phyloP scores from a whole-genome alignment of 768 basidiomycete species.

The Rhodotorula graminis region DNA sequence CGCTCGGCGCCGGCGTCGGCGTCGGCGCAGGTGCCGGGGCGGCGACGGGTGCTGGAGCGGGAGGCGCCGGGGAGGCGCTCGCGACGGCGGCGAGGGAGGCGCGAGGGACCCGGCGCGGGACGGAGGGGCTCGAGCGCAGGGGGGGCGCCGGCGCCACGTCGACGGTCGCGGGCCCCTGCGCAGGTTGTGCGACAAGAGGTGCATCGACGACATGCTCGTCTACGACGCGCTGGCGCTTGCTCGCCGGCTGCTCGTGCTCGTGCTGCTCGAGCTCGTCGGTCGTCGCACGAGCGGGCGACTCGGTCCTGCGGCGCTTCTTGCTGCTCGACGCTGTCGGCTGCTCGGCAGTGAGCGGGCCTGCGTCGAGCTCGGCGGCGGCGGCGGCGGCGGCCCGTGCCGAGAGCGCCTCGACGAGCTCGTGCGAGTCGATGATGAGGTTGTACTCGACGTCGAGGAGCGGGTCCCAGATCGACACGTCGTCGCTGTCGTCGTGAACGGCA shows the following conservation, averaged over 20 bases:
- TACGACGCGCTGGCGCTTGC: not conserved
- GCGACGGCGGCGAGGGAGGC: not conserved
- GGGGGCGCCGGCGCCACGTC: not conserved
- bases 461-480: not conserved
- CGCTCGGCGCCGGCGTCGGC: not conserved
- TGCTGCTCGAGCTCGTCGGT: not conserved
- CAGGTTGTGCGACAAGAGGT: no score
- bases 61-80: not conserved
- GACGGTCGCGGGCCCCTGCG: not conserved
- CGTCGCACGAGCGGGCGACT: not conserved
- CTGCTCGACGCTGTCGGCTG: not conserved
- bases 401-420: not conserved
- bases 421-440: not conserved
- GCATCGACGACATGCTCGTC: no score
- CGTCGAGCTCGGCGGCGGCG: not conserved
- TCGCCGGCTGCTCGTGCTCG: not conserved
- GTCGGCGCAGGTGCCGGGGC: not conserved
- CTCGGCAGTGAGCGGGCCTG: not conserved
- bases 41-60: no score
- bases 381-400: no score
- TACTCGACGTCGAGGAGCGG: not conserved
- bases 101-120: not conserved
- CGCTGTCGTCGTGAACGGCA: not conserved
- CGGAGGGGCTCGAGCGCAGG: not conserved
- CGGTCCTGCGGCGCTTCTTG: not conserved